Evolutionary conservation across 2,329 filamentous ascomycete species (phyloP).

Genomic region (Alternaria infectoria): DNA sequence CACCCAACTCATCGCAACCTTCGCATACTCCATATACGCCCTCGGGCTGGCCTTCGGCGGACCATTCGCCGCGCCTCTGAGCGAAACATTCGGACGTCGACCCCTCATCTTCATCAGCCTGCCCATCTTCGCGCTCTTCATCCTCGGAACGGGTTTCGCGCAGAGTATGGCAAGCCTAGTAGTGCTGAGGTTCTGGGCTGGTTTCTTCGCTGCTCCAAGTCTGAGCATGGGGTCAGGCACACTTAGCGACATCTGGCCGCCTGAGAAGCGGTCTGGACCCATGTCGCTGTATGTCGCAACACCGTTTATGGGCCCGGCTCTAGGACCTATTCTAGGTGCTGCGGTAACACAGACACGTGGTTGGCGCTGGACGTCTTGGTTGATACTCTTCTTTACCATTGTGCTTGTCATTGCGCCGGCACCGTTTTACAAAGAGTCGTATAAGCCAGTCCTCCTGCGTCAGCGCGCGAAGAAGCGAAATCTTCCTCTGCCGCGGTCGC

Average conservation of each 20-base stretch:
- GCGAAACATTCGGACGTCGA: slow-evolving; percentile 72
- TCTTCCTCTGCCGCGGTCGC: slow-evolving; percentile 4
- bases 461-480: slow-evolving; percentile 34
- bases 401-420: slow-evolving; percentile 40
- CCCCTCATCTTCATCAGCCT: slow-evolving; percentile 73
- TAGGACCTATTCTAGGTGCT: slow-evolving; percentile 50
- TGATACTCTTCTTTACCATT: slow-evolving; percentile 48
- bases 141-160: slow-evolving; percentile 50
- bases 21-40: slow-evolving; percentile 31
- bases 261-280: slow-evolving; percentile 36
- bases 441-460: slow-evolving; percentile 55
- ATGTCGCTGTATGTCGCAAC: slow-evolving; percentile 42
- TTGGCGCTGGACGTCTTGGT: slow-evolving; percentile 52
- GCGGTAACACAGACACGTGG: slow-evolving; percentile 45
- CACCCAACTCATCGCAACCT: slow-evolving; percentile 19
- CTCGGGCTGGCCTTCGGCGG: slow-evolving; percentile 70
- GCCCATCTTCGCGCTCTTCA: slow-evolving; percentile 64
- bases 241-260: slow-evolving; percentile 45
- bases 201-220: slow-evolving; percentile 37
- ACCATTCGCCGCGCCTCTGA: slow-evolving; percentile 74
- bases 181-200: slow-evolving; percentile 65
- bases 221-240: slow-evolving; percentile 50
- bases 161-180: slow-evolving; percentile 74
- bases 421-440: slow-evolving; percentile 59
- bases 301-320: slow-evolving; percentile 46